phyloP scores from a whole-genome alignment of 2,329 filamentous ascomycete genomes.

The Epichloe amarillans region DNA sequence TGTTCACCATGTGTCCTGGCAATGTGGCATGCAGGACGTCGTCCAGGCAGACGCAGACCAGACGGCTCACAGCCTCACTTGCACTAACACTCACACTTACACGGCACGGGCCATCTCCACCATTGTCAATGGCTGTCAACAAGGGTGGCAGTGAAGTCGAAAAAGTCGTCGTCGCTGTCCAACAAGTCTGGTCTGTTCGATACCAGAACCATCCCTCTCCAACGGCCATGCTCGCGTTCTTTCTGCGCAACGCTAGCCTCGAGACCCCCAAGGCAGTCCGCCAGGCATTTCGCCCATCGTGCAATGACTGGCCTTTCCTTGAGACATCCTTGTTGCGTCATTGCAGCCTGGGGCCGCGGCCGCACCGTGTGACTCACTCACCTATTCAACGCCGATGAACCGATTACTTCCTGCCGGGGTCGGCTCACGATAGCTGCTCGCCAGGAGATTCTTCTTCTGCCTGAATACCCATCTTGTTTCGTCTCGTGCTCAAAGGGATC shows the following conservation, averaged over 20 bases:
- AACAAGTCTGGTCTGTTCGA: no score
- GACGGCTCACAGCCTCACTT: not conserved
- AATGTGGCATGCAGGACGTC: not conserved
- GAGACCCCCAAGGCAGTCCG: not conserved
- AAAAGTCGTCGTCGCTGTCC: not conserved
- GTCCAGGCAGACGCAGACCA: not conserved
- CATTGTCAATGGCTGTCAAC: not conserved
- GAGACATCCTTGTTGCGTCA: no score
- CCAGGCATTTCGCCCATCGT: slow-evolving; percentile 2
- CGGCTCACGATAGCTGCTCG: not conserved
- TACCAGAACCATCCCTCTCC: no score
- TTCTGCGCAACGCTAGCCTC: not conserved
- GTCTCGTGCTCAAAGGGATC: no score
- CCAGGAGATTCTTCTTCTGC: no score
- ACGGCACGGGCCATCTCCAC: not conserved
- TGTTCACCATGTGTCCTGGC: not conserved
- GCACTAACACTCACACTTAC: no score
- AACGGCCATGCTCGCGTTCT: no score
- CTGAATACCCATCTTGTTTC: no score
- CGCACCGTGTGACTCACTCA: not conserved
- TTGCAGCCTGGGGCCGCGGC: slow-evolving; percentile 1
- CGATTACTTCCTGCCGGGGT: not conserved
- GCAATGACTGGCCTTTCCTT: no score
- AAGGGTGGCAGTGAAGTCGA: not conserved
- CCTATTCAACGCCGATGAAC: no score